A percentile compares a stretch with the other conserved stretches of the same genome.
Conservation (phyloP, 1,139 yeast species). For the Casaregolazyma suthepensis region DNA sequence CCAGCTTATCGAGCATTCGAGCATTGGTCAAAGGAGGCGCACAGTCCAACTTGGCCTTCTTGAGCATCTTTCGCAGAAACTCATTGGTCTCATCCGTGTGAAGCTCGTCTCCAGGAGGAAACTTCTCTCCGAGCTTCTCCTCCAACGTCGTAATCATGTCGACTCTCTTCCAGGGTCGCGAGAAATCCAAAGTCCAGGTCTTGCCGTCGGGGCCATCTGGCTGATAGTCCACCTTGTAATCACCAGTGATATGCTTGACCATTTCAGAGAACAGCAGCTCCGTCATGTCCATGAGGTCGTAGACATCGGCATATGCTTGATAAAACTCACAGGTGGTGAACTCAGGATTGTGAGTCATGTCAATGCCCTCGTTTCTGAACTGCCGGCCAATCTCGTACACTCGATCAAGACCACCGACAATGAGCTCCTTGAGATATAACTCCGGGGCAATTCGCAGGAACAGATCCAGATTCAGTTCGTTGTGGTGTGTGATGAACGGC, state of each 20-base stretch:
- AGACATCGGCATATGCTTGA: conserved; percentile 90
- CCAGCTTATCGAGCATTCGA: conserved; percentile 96
- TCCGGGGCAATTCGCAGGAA: conserved; percentile 99
- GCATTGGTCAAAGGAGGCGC: conserved; percentile 97
- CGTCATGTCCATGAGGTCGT: conserved; percentile 94
- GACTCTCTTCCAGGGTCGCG: conserved; percentile 97
- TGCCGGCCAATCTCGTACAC: conserved; percentile 99
- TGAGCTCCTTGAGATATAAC: conserved; percentile 90
- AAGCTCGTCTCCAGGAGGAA: conserved; percentile 93
- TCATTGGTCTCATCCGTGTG: conserved; percentile 92
- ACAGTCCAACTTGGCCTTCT: conserved; percentile 80
- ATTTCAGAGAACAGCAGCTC: conserved; percentile 91
- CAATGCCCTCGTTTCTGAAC: conserved; percentile 98
- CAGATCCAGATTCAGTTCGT: conserved; percentile 93
- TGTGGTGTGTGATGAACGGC: conserved; percentile 95
- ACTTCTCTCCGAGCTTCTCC: conserved; percentile 74
- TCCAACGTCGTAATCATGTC: conserved; percentile 97
- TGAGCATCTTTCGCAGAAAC: conserved; percentile 75
- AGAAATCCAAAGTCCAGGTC: conserved; percentile 73
- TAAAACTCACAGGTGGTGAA: conserved; percentile 97
- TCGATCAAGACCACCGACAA: conserved; percentile 97
- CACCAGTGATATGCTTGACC: conserved; percentile 94
- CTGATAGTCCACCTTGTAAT: conserved; percentile 77
- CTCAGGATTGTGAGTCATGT: conserved; percentile 96
- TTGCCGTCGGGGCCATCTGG: conserved; percentile 83